Evolutionary conservation across 2,329 filamentous ascomycete species (phyloP), one percentile per base, ranked within the genome.

Genomic region (Ascochyta koolunga): DNA sequence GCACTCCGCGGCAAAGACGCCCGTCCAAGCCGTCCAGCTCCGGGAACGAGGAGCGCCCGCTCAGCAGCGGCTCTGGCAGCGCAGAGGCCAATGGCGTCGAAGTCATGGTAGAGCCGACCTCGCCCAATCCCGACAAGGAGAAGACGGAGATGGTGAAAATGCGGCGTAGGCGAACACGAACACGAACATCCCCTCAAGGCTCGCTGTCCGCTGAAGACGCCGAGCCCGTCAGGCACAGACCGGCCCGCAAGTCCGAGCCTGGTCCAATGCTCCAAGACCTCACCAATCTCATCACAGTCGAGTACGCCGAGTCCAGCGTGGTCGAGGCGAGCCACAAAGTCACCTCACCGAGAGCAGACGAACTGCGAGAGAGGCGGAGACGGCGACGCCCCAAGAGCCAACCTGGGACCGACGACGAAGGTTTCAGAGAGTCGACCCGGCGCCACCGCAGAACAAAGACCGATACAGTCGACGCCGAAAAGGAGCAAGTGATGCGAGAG

Each of bases 191-290:
- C 2, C 69, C 71, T 2, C 61, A 65, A 15, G 62, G 59, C 24
- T 75, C 71, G 13, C 52, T 70, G 3, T 75, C 72, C 5, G 65
- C 67, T 15, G 69, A 72, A 11, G 69, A 74, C 22, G 56, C 58
- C 16, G 54, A 64, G 18, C 54, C 67, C 19, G 54, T 60, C 31
- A 65, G 54, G 16, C 60, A 53, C 19, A 57, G 54, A n/a, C 54
- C 62, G 1, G 45, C 50, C 10, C 60, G 61, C 15, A 68, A 56
- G 32, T 69, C 70, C 32, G 65, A 68, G 9, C 65, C 67, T 11
- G 60, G 61, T 5, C 60, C 66, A 2, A 64, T 56, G 25, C 24
- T 38, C 7, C 64, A 67, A 5, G 60, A 70, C 33, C 54, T 62
- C 0, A 50, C 56, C 37, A 63, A 69, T 24, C 25, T 68, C 5